A percentile compares a stretch with the other conserved stretches of the same genome.
Conservation (phyloP, 163 green algal species). For the Volvox carteri region DNA sequence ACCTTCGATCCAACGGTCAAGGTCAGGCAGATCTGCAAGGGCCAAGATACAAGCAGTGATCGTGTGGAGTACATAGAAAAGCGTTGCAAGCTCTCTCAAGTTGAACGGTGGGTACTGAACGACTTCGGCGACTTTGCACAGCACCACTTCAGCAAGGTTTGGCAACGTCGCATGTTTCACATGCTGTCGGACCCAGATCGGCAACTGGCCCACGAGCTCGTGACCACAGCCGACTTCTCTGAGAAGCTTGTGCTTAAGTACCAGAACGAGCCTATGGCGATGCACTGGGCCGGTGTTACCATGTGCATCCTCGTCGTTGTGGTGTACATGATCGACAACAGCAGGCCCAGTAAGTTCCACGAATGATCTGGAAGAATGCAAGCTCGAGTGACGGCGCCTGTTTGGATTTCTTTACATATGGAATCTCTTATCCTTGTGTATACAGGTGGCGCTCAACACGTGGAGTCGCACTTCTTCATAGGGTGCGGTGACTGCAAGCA, state of each 20-base stretch:
- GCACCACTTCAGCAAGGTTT: not conserved
- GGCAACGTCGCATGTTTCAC: not conserved
- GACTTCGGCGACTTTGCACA: too few relatives aligned
- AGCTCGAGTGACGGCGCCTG: too few relatives aligned
- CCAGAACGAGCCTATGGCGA: not conserved
- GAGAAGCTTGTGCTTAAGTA: not conserved
- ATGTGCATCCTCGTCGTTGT: not conserved
- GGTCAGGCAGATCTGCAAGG: too few relatives aligned
- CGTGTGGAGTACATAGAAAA: too few relatives aligned
- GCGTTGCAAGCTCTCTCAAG: too few relatives aligned
- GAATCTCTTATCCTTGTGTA: not conserved
- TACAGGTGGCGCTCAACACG: not conserved
- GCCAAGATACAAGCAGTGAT: too few relatives aligned
- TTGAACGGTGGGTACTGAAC: too few relatives aligned
- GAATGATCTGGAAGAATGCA: not conserved
- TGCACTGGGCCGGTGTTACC: not conserved
- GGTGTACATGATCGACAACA: not conserved
- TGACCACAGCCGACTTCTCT: not conserved
- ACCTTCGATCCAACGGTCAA: too few relatives aligned
- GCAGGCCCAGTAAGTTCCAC: not conserved
- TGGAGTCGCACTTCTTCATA: conserved; percentile 4
- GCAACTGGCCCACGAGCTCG: not conserved
- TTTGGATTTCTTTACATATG: too few relatives aligned
- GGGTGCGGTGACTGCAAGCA: not conserved
- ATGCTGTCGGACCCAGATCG: not conserved